Base-by-base conservation (phyloP, 2,329 filamentous ascomycete genomes). In the Aspergillus novofumigatus region DNA sequence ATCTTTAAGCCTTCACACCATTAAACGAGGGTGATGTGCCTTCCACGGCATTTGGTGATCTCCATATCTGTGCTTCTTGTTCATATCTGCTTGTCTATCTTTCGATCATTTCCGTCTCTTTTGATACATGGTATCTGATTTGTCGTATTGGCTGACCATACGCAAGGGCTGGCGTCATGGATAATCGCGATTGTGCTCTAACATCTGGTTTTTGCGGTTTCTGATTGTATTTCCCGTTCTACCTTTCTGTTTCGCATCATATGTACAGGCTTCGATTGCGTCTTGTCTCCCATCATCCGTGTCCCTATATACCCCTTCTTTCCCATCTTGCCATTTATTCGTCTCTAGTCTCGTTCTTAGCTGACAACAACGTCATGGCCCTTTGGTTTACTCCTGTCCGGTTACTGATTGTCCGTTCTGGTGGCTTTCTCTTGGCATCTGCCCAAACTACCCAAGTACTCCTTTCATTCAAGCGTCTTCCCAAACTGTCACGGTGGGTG, bases 111-210 rank as follows among this genome's bases (percentile, higher is more conserved):
- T 47, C 10, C 11, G 10, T 47, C 11, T 26, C n/a, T n/a, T 41
- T 50, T 52, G 41, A 51, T 25, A 26, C 49, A 51, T 42, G 49
- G 47, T 55, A 48, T 47, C 42, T 49, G 38, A 45, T 44, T 48
- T 38, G 38, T 28, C 26, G 26, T 47, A 25, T 47, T 23, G 29
- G 28, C 26, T 41, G 23, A 51, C 25, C 49, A 48, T 47, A 23
- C 38, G 48, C 54, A 23, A 51, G 49, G 49, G 54, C 29, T 42
- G 49, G 54, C 54, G 54, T 51, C 52, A 48, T 52, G 49, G 54
- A 52, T 47, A 32, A 38, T 23, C 21, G 44, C 21, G 44, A 14
- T 23, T 47, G 21, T 47, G 20, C 21, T 47, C 25, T 20, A 14
- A 47, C 44, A 21, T 11, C 21, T 23, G 21, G 42, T 25, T 47